Evolutionary conservation across 116 monocot genomes (phyloP), one percentile per base, ranked within the genome.

Genomic region (Trichopus zeylanicus): DNA sequence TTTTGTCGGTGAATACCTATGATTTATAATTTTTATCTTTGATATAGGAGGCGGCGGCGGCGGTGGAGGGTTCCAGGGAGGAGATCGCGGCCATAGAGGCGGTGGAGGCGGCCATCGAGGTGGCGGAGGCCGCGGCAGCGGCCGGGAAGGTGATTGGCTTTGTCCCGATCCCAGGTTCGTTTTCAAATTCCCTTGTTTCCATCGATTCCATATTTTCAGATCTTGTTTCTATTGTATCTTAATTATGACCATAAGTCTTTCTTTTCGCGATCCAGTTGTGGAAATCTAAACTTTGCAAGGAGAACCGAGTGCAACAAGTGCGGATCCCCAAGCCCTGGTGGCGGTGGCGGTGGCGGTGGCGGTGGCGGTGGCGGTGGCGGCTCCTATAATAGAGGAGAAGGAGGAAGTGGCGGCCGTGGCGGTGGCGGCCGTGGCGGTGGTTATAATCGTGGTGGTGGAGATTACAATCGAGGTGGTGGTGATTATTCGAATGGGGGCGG

Each of bases 61-160:
- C 4, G 77, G 72, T 13, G 64, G 71, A 15, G 63, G 68, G 10
- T 62, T 63, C 21, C 9, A 31, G 28, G 58, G 75, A 32, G 53
- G 82, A 31, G 69, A 75, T 35, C 48, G 78, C 8, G 63, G 65
- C 22, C 55, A 56, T 13, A 58, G 71, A 48, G 78, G 69, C 25
- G 60, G 76, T 8, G 68, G 63, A 10, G 46, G 72, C 22, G 67
- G 56, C 9, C 52, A 47, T 20, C 25, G 68, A 1, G 78, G 67
- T 16, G 69, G 73, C 48, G 62, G 35, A 20, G 60, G 56, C 10
- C 42, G 74, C 7, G 69, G 77, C 4, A 29, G 75, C 20, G 90
- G 97, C 24, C 78, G 97, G n/a, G 97, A 97, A 16, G 97, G 97
- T 7, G 97, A 97, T 68, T 97, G 97, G 97, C 31, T 68, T 29